These are phyloP conservation scores for Clonostachys rhizophaga DNA, from an alignment of 2,329 filamentous ascomycete genomes.

Conservation along the genomic window DNA sequence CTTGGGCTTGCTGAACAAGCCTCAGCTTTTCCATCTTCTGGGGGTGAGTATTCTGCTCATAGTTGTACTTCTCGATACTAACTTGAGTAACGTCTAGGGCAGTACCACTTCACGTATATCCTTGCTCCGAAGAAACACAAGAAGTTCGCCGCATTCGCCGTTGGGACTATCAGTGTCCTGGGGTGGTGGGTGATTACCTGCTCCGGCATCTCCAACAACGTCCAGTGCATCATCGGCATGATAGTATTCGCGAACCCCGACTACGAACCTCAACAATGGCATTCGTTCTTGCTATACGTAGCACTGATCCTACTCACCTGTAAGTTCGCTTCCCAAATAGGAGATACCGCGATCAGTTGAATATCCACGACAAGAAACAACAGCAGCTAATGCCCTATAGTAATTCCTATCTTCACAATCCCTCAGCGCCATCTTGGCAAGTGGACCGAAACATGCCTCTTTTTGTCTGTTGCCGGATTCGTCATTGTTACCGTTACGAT, in stretches of 20 bases:
- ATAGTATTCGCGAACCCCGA: slow-evolving; percentile 5
- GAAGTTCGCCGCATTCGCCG: slow-evolving; percentile 6
- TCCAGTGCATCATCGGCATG: slow-evolving; percentile 9
- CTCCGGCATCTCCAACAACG: slow-evolving; percentile 10
- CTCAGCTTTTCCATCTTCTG: slow-evolving; percentile 6
- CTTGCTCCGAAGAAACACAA: slow-evolving; percentile 7
- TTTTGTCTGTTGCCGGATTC: slow-evolving; percentile 6
- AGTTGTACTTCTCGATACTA: no score
- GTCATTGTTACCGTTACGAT: neutral
- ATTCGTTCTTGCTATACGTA: slow-evolving; percentile 8
- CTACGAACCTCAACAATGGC: slow-evolving; percentile 7
- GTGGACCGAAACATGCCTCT: slow-evolving; percentile 4
- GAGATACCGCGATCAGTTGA: no score
- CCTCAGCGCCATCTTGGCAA: slow-evolving; percentile 9
- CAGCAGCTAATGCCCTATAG: neutral
- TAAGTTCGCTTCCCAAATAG: neutral
- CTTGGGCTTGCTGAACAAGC: slow-evolving; percentile 9
- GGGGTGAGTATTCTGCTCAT: slow-evolving; percentile 1
- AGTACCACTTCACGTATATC: slow-evolving; percentile 11
- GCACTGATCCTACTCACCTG: slow-evolving; percentile 6
- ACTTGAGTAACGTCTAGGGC: slow-evolving; percentile 1
- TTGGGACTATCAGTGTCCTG: slow-evolving; percentile 7
- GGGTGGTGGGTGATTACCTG: slow-evolving; percentile 11
- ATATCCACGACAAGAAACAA: no score
- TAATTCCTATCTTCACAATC: slow-evolving; percentile 10